Conservation (phyloP, 2,329 filamentous ascomycete genomes). For the Ceratocystis variospora region DNA sequence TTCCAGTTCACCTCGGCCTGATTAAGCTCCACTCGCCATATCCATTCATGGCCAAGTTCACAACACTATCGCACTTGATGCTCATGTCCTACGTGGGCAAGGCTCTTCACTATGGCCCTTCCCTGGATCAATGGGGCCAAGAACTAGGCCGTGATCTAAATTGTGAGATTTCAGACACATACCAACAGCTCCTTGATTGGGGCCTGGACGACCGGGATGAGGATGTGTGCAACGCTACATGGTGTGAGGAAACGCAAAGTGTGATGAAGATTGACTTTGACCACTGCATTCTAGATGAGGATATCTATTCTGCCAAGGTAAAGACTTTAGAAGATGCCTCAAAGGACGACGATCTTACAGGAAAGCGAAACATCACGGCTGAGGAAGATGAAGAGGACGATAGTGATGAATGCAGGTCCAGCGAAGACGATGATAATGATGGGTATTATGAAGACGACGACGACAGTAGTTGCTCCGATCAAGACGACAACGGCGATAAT, state of each 20-base stretch:
- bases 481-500: no score
- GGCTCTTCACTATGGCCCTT: neutral
- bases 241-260: neutral
- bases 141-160: neutral
- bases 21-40: neutral
- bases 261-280: conserved; percentile 1
- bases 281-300: neutral
- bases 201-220: neutral
- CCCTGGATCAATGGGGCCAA: neutral
- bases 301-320: no score
- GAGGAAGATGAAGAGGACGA: no score
- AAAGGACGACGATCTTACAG: no score
- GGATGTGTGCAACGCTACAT: neutral
- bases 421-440: no score
- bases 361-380: no score
- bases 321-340: no score
- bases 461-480: no score
- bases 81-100: conserved; percentile 25
- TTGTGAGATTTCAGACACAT: neutral
- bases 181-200: neutral
- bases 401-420: no score
- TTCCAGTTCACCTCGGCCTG: neutral
- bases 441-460: no score
- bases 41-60: neutral
- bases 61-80: neutral